Percentiles rank a stretch among this genome's conserved stretches.
phyloP scores from a whole-genome alignment of 2,329 filamentous ascomycete species.

The Sclerotinia trifoliorum region DNA sequence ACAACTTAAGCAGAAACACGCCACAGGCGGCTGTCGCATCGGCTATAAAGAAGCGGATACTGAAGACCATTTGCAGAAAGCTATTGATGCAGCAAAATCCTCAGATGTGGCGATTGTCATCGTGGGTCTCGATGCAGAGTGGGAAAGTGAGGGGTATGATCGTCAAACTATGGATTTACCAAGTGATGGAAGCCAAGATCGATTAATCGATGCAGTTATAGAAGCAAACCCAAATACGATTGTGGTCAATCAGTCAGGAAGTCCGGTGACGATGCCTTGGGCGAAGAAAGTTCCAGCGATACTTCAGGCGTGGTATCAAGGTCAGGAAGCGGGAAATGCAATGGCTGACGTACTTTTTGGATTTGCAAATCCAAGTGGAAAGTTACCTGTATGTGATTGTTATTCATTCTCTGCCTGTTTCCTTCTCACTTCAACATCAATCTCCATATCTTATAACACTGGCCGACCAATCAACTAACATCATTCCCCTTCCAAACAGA shows the following conservation, averaged over 20 bases:
- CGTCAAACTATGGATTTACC: conserved; percentile 61
- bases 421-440: too few species aligned
- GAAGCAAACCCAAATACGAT: conserved; percentile 64
- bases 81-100: conserved; percentile 58
- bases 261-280: conserved; percentile 70
- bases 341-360: conserved; percentile 67
- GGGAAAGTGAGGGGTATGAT: conserved; percentile 74
- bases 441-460: too few species aligned
- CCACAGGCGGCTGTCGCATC: conserved; percentile 69
- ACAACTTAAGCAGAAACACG: conserved; percentile 55
- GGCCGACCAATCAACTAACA: conserved; percentile 16
- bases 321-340: conserved; percentile 67
- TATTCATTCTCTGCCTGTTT: background rate
- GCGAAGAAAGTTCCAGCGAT: conserved; percentile 62
- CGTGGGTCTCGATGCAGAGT: conserved; percentile 69
- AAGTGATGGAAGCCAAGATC: conserved; percentile 56
- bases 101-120: conserved; percentile 68
- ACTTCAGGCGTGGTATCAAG: conserved; percentile 69
- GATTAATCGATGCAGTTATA: conserved; percentile 60
- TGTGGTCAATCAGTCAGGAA: conserved; percentile 69
- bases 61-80: conserved; percentile 60
- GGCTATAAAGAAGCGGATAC: conserved; percentile 68
- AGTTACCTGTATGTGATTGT: conserved; percentile 51
- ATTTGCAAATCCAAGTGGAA: conserved; percentile 62
- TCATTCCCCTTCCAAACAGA: conserved; percentile 40